phyloP scores from a whole-genome alignment of 345 rosid genomes.

The Heritiera fomes region DNA sequence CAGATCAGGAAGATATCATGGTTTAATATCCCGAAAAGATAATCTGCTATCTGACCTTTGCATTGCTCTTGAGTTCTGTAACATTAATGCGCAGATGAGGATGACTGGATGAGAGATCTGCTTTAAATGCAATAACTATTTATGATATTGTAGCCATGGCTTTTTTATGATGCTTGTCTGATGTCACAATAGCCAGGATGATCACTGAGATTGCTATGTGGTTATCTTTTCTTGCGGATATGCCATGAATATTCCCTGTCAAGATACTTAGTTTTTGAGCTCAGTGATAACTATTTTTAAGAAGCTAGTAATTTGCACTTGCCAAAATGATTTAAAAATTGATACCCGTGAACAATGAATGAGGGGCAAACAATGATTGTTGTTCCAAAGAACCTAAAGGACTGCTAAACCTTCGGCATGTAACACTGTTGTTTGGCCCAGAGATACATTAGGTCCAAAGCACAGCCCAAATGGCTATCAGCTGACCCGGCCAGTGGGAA shows the following conservation, averaged over 20 bases:
- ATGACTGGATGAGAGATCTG: background rate
- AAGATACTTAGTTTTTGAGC: background rate
- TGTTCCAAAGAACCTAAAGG: conserved; percentile 85
- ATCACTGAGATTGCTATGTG: conserved; percentile 41
- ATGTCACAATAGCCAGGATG: conserved; percentile 34
- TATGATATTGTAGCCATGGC: conserved; percentile 36
- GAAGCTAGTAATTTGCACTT: background rate
- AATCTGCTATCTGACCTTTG: background rate
- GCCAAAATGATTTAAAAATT: too few species aligned
- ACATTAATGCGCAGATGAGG: background rate
- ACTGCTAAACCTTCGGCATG: conserved; percentile 75
- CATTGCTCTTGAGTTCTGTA: background rate
- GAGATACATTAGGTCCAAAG: too few species aligned
- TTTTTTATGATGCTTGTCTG: conserved; percentile 27
- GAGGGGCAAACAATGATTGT: conserved; percentile 77
- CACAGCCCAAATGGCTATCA: too few species aligned
- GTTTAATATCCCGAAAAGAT: background rate
- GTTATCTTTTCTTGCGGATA: conserved; percentile 44
- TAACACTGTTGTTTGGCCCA: too few species aligned
- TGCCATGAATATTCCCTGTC: conserved; percentile 46
- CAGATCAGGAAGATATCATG: background rate
- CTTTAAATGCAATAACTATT: background rate
- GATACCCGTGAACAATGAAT: conserved; percentile 76
- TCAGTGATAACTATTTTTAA: background rate
- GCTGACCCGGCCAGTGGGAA: too few species aligned